Evolutionary conservation across 495 filamentous ascomycete species (phyloP).

Genomic region (Talaromyces ruber): DNA sequence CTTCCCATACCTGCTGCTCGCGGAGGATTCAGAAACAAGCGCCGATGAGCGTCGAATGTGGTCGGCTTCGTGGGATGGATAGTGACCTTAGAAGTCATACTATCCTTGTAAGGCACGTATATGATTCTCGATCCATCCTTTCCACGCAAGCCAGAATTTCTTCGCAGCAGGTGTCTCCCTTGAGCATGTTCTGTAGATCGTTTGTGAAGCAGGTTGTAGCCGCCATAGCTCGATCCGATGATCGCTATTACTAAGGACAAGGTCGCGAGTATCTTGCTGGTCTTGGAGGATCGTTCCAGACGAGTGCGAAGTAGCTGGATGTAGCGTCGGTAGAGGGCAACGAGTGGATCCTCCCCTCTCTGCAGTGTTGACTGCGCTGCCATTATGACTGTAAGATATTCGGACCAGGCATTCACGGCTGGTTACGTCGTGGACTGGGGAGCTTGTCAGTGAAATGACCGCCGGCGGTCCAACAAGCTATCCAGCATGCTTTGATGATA

Average conservation of each 20-base stretch:
- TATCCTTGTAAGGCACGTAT: conserved; percentile 83
- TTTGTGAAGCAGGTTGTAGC: conserved; percentile 61
- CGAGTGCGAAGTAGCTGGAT: conserved; percentile 49
- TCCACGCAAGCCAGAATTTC: conserved; percentile 84
- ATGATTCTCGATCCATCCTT: conserved; percentile 93
- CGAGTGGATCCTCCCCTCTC: conserved; percentile 58
- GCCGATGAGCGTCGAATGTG: conserved; percentile 92
- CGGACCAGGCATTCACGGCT: background rate
- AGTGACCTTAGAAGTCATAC: conserved; percentile 75
- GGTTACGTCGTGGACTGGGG: too few relatives aligned
- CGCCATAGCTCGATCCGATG: conserved; percentile 65
- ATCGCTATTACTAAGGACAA: conserved; percentile 68
- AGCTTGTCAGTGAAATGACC: background rate
- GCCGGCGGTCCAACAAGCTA: background rate
- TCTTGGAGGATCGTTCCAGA: conserved; percentile 52
- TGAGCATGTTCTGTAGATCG: conserved; percentile 68
- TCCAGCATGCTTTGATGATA: background rate
- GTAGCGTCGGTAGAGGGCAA: conserved; percentile 61
- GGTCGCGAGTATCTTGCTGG: conserved; percentile 63
- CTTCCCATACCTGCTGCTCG: conserved; percentile 66
- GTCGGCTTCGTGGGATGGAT: conserved; percentile 88
- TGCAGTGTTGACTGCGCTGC: conserved; percentile 81
- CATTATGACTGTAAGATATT: conserved; percentile 42
- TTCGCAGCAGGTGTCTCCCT: conserved; percentile 68
- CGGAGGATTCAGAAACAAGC: conserved; percentile 88